These are phyloP conservation scores for Salix viminalis DNA, from an alignment of 345 rosid species.

Conservation along the genomic window DNA sequence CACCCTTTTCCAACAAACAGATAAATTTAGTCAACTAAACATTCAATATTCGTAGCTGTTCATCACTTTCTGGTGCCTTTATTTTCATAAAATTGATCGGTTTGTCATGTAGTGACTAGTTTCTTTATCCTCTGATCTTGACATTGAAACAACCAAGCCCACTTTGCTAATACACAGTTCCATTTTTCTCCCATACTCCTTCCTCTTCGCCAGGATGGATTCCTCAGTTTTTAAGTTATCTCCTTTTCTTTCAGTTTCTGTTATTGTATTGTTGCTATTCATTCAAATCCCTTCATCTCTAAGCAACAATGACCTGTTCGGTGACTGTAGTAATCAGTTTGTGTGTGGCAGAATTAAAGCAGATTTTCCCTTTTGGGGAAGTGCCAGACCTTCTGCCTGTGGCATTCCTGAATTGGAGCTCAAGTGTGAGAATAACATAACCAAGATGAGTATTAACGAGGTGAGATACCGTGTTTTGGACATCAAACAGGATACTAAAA, in stretches of 20 bases:
- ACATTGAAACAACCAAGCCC: background rate
- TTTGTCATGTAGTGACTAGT: background rate
- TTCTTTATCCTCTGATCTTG: background rate
- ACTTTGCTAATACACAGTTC: background rate
- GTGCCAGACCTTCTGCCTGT: background rate
- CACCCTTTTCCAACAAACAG: background rate
- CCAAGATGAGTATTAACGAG: conserved; percentile 13
- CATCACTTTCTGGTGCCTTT: background rate
- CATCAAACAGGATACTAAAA: background rate
- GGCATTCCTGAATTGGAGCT: conserved; percentile 39
- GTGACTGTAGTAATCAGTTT: conserved; percentile 7
- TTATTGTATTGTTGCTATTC: background rate
- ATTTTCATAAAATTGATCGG: background rate
- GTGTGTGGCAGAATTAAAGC: conserved; percentile 26
- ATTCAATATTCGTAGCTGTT: background rate
- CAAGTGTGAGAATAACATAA: background rate
- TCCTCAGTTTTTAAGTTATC: background rate
- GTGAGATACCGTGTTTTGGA: conserved; percentile 27
- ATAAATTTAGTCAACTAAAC: background rate
- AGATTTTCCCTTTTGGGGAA: conserved; percentile 46
- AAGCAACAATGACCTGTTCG: background rate
- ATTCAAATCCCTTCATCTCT: background rate
- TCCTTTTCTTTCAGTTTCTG: background rate
- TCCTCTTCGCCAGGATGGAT: background rate
- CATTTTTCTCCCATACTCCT: background rate